A percentile compares a stretch with the other conserved stretches of the same genome.
phyloP scores from a whole-genome alignment of 371 early-diverging fungal species.

The Lichtheimia ornata region DNA sequence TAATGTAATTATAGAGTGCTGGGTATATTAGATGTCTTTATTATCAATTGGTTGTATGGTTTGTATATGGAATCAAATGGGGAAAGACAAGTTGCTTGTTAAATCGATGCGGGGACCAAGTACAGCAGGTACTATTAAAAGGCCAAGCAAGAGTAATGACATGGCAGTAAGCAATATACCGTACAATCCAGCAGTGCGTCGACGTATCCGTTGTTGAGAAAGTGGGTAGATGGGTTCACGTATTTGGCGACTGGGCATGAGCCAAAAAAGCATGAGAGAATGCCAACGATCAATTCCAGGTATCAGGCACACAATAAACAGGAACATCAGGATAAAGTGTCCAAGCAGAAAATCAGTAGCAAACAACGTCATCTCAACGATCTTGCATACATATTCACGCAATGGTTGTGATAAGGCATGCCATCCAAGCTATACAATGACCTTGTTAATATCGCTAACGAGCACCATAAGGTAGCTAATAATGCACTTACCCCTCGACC shows the following conservation, averaged over 20 bases:
- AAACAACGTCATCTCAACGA: constrained; percentile 83
- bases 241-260: constrained; percentile 75
- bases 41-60: no score
- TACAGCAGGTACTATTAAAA: constrained; percentile 63
- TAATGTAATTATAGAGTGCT: no score
- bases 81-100: neutral
- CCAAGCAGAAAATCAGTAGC: constrained; percentile 77
- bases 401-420: constrained; percentile 65
- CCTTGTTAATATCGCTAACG: neutral
- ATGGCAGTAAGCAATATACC: constrained; percentile 64
- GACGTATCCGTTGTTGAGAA: constrained; percentile 58
- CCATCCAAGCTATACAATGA: constrained; percentile 56
- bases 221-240: constrained; percentile 73
- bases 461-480: neutral
- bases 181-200: constrained; percentile 60
- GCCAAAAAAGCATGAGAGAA: constrained; percentile 82
- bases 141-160: constrained; percentile 55
- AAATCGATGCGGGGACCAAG: constrained; percentile 31
- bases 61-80: no score
- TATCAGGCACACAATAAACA: constrained; percentile 66
- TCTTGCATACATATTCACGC: constrained; percentile 82
- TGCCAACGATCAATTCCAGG: constrained; percentile 79
- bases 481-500: constrained; percentile 56
- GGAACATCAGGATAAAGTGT: constrained; percentile 70
- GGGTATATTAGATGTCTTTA: no score